Base-by-base conservation (phyloP, 176 grass and related monocot species). In the Carex scoparia region DNA sequence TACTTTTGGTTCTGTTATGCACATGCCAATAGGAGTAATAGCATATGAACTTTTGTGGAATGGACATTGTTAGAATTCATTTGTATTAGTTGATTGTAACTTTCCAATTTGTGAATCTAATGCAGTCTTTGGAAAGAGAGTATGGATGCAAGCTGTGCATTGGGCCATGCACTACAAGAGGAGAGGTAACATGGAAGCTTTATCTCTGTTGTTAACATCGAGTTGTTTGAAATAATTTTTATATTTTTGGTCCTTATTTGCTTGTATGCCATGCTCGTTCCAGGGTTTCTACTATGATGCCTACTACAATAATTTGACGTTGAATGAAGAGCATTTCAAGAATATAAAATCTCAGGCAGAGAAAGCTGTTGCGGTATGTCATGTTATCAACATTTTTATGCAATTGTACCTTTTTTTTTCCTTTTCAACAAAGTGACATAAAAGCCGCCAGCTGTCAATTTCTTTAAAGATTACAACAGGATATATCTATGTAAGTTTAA, bases 221-320 rank as follows among this genome's bases (percentile, higher is more conserved):
- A 65, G 40, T 84, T 57, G 40, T 40, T 28, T 15, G 28, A 59
- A 80, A 60, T 83, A 38, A 10, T 54, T 13, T 70, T 84, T 60
- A 11, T 80, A 30, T 59, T 69, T 57, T 63, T 68, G 30, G 27
- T 72, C 64, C 63, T 48, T 77, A 18, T 70, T 77, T 66, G 6
- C 83, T 83, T 85, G 5, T 55, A 81, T 85, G 74, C 46, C 18
- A 84, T 64, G 51, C 67, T 58, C 86, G 4, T 85, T 80, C 46
- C 70, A 98, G 93, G 96, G 96, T 81, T 99, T 99, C 85, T 99
- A 99, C 81, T 99, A 99, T 82, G 96, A 99, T 89, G 96, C 93
- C 65, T 90, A 90, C 80, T 99, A 99, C 87, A 54, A 91, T 44
- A 88, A 93, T 42, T 65, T 92, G 70, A 99, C 96, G 67, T 89